phyloP scores from a whole-genome alignment of 306 rosid species.

The Aeschynomene evenia region DNA sequence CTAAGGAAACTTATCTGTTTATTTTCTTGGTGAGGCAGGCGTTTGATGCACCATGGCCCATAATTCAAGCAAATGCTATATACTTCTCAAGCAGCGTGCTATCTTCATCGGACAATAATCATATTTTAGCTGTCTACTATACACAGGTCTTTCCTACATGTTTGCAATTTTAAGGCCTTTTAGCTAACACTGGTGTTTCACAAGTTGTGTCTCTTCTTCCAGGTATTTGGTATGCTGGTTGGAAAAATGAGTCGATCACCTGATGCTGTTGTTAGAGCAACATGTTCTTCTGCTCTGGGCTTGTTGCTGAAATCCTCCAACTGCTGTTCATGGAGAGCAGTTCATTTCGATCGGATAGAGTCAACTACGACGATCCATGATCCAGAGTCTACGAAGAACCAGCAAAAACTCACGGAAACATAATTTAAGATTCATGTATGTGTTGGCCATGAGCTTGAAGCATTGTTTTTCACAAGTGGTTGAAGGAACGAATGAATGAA shows the following conservation, averaged over 20 bases:
- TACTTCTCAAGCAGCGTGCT: constrained; percentile 87
- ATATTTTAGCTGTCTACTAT: constrained; percentile 65
- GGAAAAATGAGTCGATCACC: constrained; percentile 77
- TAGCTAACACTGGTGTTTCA: constrained; percentile 19
- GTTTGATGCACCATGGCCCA: constrained; percentile 95
- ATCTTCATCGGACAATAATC: constrained; percentile 69
- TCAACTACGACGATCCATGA: constrained; percentile 42
- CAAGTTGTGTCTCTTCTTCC: constrained; percentile 25
- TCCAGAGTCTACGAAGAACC: constrained; percentile 26
- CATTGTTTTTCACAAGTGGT: not conserved
- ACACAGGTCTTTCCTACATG: constrained; percentile 56
- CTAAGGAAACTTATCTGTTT: constrained; percentile 21
- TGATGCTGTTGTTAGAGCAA: constrained; percentile 85
- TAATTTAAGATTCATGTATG: not conserved
- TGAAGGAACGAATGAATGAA: not conserved
- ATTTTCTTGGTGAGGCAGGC: constrained; percentile 68
- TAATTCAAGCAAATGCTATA: constrained; percentile 91
- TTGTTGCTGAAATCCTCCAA: constrained; percentile 75
- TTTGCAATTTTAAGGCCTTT: constrained; percentile 19
- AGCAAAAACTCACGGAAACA: not conserved
- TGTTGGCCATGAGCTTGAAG: constrained; percentile 15
- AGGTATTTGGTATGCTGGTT: constrained; percentile 81
- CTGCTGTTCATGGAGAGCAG: constrained; percentile 55
- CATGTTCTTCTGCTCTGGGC: constrained; percentile 82
- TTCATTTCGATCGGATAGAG: constrained; percentile 53